Evolutionary conservation across 1,284 basidiomycete genomes (phyloP), one percentile per base, ranked within the genome.

Genomic region (Cryptococcus amylolentus): DNA sequence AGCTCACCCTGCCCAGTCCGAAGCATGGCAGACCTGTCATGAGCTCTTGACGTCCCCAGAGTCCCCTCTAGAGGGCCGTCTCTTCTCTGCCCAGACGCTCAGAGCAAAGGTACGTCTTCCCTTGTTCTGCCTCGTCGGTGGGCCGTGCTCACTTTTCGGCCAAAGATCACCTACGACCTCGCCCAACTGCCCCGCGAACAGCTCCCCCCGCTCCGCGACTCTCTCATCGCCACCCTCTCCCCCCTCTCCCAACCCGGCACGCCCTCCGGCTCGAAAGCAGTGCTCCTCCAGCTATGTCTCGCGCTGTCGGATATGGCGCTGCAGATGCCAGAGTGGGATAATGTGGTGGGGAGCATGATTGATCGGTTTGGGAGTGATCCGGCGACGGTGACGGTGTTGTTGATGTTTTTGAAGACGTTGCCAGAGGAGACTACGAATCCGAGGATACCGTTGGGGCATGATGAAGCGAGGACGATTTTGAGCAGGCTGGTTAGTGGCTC

Each of bases 31-130:
- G 65, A 91, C 89, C 49, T 95, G 92, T 77, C 95, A 97, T 79
- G 81, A 88, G 67, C 84, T 99, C 58, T 84, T 99, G 55, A 84
- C 88, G 56, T 85, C 88, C 3, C 84, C 86, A 48, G 88, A 92
- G 63, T 84, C 86, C 5, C 89, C 92, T 1, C 76, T 83, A 49
- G 84, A 91, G 56, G 90, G 91, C 38, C 89, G 93, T 69, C 79
- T 98, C 49, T 98, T 99, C 73, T 92, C 94, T 16, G 92, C 95
- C 0, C 96, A 98, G 78, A 98, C 96, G 0, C 91, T 99, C 74
- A 83, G 95, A 69, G 83, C 88, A 57, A 99, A 99, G 83, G 94
- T 91, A 60, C 67, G 85, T 78, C 28, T 18, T 31, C 12, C 26
- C 16, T 31, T 39, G 5, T 35, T n/a, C 13, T 23, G 2, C 27